Evolutionary conservation across 345 rosid genomes (phyloP).

Genomic region (Hypericum androsaemum): DNA sequence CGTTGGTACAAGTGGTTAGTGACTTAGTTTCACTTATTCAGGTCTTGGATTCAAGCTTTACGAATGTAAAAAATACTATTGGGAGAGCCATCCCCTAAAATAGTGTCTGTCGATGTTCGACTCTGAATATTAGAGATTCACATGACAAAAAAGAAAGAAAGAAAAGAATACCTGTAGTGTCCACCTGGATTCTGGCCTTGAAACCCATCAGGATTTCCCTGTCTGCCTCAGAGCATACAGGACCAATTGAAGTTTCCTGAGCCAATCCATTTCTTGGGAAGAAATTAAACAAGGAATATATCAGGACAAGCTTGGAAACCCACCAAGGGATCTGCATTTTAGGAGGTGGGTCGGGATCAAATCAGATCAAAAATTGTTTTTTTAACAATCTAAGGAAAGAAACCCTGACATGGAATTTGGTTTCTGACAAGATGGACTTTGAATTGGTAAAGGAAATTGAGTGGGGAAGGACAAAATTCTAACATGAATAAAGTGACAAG

Average conservation of each 20-base stretch:
- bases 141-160: too few species aligned
- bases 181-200: too few species aligned
- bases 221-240: constrained; percentile 53
- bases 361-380: constrained; percentile 1
- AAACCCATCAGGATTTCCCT: constrained; percentile 39
- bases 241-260: constrained; percentile 8
- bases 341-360: constrained; percentile 38
- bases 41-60: constrained; percentile 64
- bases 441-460: constrained; percentile 16
- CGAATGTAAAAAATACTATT: too few species aligned
- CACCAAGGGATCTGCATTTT: constrained; percentile 57
- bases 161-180: too few species aligned
- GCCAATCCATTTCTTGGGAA: constrained; percentile 20
- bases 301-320: constrained; percentile 41
- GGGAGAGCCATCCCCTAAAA: too few species aligned
- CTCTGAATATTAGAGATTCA: too few species aligned
- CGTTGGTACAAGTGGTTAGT: too few species aligned
- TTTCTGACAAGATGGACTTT: constrained; percentile 31
- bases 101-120: too few species aligned
- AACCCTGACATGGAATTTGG: constrained; percentile 4
- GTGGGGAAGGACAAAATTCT: neutral
- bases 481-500: constrained; percentile 23
- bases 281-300: constrained; percentile 22
- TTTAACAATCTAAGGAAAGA: neutral
- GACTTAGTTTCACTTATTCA: constrained; percentile 30